Conservation (phyloP, 2,329 filamentous ascomycete species). For the Penicillium polonicum region DNA sequence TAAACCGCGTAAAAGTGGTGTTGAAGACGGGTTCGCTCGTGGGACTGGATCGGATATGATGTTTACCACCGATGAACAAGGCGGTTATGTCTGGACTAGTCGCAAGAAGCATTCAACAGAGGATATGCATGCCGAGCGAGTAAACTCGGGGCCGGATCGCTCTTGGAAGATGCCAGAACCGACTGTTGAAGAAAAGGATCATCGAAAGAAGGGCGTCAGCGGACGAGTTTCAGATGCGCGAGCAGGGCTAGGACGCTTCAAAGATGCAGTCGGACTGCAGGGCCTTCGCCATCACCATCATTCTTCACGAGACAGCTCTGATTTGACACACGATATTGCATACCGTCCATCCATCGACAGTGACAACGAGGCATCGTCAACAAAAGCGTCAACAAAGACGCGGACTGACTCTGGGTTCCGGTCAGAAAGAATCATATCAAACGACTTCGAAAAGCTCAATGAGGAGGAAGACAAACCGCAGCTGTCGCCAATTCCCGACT, state of each 20-base stretch:
- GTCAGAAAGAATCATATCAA: slow-evolving; percentile 19
- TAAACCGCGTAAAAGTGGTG: slow-evolving; percentile 67
- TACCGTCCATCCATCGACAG: slow-evolving; percentile 31
- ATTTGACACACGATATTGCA: slow-evolving; percentile 31
- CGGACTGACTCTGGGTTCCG: slow-evolving; percentile 16
- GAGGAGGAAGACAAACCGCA: slow-evolving; percentile 19
- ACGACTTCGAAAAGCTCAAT: slow-evolving; percentile 17
- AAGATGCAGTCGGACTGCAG: slow-evolving; percentile 69
- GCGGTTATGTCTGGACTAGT: slow-evolving; percentile 47
- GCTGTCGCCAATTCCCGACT: slow-evolving; percentile 8
- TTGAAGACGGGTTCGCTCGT: slow-evolving; percentile 32
- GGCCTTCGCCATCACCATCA: slow-evolving; percentile 43
- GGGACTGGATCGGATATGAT: slow-evolving; percentile 42
- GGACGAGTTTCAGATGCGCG: slow-evolving; percentile 77
- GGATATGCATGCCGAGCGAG: slow-evolving; percentile 32
- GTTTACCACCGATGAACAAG: slow-evolving; percentile 48
- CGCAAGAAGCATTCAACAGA: slow-evolving; percentile 44
- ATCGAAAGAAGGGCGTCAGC: slow-evolving; percentile 69
- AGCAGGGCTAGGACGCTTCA: slow-evolving; percentile 79
- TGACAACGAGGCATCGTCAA: slow-evolving; percentile 24
- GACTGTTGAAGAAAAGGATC: slow-evolving; percentile 41
- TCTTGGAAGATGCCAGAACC: slow-evolving; percentile 33
- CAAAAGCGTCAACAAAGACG: slow-evolving; percentile 13
- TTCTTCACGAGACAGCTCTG: slow-evolving; percentile 36
- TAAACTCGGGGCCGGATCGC: slow-evolving; percentile 31